These are phyloP conservation scores for Phytophthora syringae DNA, from an alignment of 352 stramenopile species.

Conservation along the genomic window DNA sequence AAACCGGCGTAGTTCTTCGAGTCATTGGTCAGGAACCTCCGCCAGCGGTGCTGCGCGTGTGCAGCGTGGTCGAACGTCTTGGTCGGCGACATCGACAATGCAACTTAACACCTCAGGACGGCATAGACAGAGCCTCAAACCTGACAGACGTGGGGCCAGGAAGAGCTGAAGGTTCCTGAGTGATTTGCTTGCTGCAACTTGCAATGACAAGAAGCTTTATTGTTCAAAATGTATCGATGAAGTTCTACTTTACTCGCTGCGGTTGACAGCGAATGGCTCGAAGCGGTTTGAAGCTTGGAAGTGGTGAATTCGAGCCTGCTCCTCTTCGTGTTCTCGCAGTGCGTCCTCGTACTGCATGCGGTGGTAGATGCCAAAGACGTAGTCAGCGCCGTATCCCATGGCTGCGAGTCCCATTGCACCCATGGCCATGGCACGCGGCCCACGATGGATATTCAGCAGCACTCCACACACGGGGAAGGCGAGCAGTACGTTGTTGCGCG, in stretches of 20 bases:
- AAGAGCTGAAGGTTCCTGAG: slow-evolving; percentile 6
- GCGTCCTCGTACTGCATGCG: slow-evolving; percentile 36
- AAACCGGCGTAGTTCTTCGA: slow-evolving; percentile 37
- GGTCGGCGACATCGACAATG: too few species aligned
- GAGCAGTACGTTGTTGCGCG: slow-evolving; percentile 56
- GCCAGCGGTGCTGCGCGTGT: slow-evolving; percentile 38
- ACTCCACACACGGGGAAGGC: slow-evolving; percentile 56
- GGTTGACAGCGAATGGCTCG: slow-evolving; percentile 10
- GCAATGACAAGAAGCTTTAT: too few species aligned
- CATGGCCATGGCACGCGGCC: slow-evolving; percentile 48
- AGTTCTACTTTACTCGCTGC: slow-evolving; percentile 3
- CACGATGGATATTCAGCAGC: slow-evolving; percentile 49
- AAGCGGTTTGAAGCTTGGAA: background rate
- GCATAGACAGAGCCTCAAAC: too few species aligned
- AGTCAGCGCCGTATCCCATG: slow-evolving; percentile 49
- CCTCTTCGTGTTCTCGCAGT: slow-evolving; percentile 21
- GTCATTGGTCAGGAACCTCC: slow-evolving; percentile 31
- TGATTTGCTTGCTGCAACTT: slow-evolving; percentile 15
- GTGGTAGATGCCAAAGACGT: slow-evolving; percentile 37
- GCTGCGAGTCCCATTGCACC: slow-evolving; percentile 44
- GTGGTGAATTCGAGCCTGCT: slow-evolving; percentile 12
- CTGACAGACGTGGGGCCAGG: background rate
- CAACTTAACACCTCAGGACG: too few species aligned
- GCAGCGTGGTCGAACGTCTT: slow-evolving; percentile 33
- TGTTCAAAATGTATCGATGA: slow-evolving; percentile 15